Base-by-base conservation (phyloP, 2,329 filamentous ascomycete genomes). In the Diaporthe destruens region DNA sequence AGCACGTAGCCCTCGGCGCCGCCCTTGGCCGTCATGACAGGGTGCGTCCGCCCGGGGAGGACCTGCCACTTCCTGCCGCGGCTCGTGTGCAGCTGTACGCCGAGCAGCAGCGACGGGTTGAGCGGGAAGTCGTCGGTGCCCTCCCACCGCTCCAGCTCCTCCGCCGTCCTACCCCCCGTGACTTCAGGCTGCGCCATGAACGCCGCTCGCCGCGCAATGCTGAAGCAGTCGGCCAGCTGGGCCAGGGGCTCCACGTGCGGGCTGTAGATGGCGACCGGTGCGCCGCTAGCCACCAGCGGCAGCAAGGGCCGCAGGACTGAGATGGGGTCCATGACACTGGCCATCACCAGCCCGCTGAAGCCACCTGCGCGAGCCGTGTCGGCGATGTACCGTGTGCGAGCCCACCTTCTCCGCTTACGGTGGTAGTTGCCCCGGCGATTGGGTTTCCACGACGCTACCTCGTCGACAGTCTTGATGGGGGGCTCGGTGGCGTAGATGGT, bases 1-100 rank as follows among this genome's bases (percentile, higher is more conserved):
- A 98, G 95, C 4, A 99, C 81, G 81, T 94, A 99, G 0, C 96
- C 96, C 79, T 98, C 96, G 0, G 94, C 91, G 0, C 96, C 96
- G 25, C 96, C 96, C 53, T 89, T 88, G 49, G 91, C 91, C 73
- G 94, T 98, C 96, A 99, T 99, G 71, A 97, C 82, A 8, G 96
- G 96, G 84, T 99, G 96, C 68, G 96, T 98, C 69, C 96, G 86
- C 0, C 94, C 94, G 0, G 96, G 96, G 59, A 99, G 82, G 2
- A 98, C 95, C 84, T 99, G 96, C 94, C 94, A 98, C 69, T 90
- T 87, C 74, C 93, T 88, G 6, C 93, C 91, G 18, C 94, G 87
- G 61, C 92, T 93, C 2, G 92, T 96, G 83, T 98, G 95, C 69
- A 99, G 86, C 16, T 88, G 90, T 0, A 94, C 91, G 0, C 92